Evolutionary conservation across 2,329 filamentous ascomycete species (phyloP).

Genomic region (Claviceps pazoutovae): DNA sequence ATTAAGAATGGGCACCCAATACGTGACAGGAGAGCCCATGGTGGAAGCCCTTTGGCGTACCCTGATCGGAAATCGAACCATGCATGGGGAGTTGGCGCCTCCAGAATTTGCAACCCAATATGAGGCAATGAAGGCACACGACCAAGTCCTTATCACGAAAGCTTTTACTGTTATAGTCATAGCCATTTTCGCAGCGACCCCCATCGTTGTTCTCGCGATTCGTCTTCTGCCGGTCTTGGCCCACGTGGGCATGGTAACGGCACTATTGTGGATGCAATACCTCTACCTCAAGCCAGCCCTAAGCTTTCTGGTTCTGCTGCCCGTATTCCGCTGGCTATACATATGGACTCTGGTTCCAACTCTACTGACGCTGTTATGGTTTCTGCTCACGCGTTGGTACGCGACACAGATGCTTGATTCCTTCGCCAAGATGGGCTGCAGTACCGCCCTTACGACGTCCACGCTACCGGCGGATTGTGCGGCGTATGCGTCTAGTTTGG

Average conservation of each 20-base stretch:
- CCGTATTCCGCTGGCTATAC: slow-evolving; percentile 4
- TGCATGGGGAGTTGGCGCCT: slow-evolving; percentile 1
- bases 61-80: slow-evolving; percentile 5
- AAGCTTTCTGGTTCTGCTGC: slow-evolving; percentile 1
- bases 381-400: neutral
- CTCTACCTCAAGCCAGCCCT: neutral
- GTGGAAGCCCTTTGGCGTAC: slow-evolving; percentile 6
- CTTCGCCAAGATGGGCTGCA: slow-evolving; percentile 2
- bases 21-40: slow-evolving; percentile 4
- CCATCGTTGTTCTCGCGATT: slow-evolving; percentile 1
- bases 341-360: neutral
- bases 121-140: slow-evolving; percentile 4
- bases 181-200: neutral
- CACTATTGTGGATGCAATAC: neutral
- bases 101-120: slow-evolving; percentile 4
- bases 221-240: slow-evolving; percentile 2
- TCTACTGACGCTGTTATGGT: slow-evolving; percentile 2
- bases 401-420: neutral
- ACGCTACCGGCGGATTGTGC: slow-evolving; percentile 3
- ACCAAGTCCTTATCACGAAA: neutral
- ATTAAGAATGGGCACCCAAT: slow-evolving; percentile 1
- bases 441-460: neutral
- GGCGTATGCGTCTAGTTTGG: neutral
- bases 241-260: neutral
- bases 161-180: neutral